Percentiles rank a stretch among this genome's conserved stretches.
Evolutionary conservation across 345 rosid genomes (phyloP).

Genomic region (Lepidium africanum): DNA sequence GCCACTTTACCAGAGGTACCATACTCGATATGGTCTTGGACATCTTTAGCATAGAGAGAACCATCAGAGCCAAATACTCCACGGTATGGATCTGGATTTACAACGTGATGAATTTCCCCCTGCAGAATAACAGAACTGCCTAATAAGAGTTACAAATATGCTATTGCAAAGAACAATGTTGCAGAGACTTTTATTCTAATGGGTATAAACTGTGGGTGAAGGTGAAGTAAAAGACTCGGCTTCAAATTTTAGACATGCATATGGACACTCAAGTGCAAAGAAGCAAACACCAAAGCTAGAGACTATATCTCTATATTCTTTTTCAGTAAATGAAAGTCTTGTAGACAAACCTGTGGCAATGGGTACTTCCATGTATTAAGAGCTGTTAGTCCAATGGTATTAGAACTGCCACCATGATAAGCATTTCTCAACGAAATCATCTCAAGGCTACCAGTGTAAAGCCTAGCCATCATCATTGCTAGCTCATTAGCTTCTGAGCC

Average conservation of each 20-base stretch:
- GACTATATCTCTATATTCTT: background rate
- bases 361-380: slow-evolving; percentile 91
- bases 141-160: background rate
- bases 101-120: slow-evolving; percentile 91
- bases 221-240: background rate
- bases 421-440: slow-evolving; percentile 92
- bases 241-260: background rate
- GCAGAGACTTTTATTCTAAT: background rate
- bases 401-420: slow-evolving; percentile 94
- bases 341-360: slow-evolving; percentile 65
- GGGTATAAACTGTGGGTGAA: background rate
- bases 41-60: slow-evolving; percentile 69
- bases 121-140: slow-evolving; percentile 22
- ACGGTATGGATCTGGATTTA: slow-evolving; percentile 86
- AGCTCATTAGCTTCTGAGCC: slow-evolving; percentile 94
- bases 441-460: slow-evolving; percentile 69
- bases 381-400: slow-evolving; percentile 83
- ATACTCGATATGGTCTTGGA: slow-evolving; percentile 82
- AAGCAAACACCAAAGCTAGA: background rate
- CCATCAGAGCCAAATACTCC: slow-evolving; percentile 87
- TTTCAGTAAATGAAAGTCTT: background rate
- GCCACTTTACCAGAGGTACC: slow-evolving; percentile 90
- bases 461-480: slow-evolving; percentile 94
- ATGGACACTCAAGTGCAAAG: background rate
- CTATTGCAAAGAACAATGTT: background rate